Evolutionary conservation across 768 basidiomycete genomes (phyloP), one percentile per base, ranked within the genome.

Genomic region (Gymnopilus junonius): DNA sequence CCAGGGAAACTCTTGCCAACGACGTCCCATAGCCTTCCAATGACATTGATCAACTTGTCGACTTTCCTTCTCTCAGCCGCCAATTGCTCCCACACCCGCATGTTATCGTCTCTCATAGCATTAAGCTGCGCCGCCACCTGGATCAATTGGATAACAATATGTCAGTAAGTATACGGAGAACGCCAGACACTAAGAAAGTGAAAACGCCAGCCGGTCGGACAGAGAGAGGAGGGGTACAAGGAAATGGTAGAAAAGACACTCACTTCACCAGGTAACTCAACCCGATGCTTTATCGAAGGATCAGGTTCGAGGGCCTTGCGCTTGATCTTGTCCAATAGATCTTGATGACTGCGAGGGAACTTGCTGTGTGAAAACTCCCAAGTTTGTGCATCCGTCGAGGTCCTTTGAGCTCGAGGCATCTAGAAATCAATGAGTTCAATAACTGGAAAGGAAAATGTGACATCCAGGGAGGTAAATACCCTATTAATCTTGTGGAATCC

Each of bases 401-500:
- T 90, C 66, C 91, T 86, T 71, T 93, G 90, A 5, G 92, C 90
- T 51, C 93, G 89, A 23, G 92, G 92, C 3, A 92, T 92, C 86
- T 92, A 74, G 51, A 46, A 25, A 23, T 10, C n/a, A n/a, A 31
- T 48, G 32, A n/a, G n/a, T n/a, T 31, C 31, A 62, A 61, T 42
- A 37, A 58, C 50, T 27, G 53, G 23, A 12, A 63, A 55, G 55
- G 27, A 50, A 8, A 7, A 21, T 14, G 3, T n/a, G 29, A 37
- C 23, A 50, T 14, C 14, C 17, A 10, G 23, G 5, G 4, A 42
- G 4, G 37, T 15, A 40, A 8, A 46, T 61, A 92, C 90, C 77
- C 93, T 84, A 74, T 94, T 94, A 77, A 93, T 93, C 79, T 96
- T 96, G 79, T 94, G 93, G 76, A 96, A 97, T 27, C 94, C 94